Percentiles rank a stretch among this genome's conserved stretches.
phyloP scores from a whole-genome alignment of 495 filamentous ascomycete species.

The Neurospora cerealis region DNA sequence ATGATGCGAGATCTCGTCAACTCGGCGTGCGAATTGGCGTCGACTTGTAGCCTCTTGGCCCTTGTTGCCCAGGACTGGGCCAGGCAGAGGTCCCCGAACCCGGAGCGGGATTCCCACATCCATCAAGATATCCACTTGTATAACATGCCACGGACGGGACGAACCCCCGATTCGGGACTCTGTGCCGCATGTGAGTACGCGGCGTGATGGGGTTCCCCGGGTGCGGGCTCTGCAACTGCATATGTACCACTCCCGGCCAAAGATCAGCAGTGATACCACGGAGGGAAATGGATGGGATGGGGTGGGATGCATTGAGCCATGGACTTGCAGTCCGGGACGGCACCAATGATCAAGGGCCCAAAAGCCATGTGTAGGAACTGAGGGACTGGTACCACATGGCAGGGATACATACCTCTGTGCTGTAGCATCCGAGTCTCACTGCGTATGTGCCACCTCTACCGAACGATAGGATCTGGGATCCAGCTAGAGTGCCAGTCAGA shows the following conservation, averaged over 20 bases:
- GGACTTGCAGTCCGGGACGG: neutral
- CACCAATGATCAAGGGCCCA: neutral
- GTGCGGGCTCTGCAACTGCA: neutral
- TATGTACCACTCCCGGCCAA: neutral
- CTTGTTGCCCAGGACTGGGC: neutral
- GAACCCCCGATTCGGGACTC: neutral
- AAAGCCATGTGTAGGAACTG: neutral
- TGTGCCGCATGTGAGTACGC: neutral
- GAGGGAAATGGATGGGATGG: neutral
- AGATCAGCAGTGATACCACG: neutral
- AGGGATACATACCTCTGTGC: neutral
- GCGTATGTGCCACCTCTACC: neutral
- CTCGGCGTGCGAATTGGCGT: neutral
- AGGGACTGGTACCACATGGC: neutral
- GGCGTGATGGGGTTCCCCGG: neutral
- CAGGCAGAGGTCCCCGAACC: neutral
- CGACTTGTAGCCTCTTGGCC: neutral
- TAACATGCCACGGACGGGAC: neutral
- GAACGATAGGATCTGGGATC: neutral
- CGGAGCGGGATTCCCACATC: neutral
- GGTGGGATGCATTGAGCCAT: neutral
- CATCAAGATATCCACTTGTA: neutral
- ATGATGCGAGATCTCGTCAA: neutral
- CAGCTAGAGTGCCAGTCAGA: neutral
- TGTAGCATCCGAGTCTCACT: neutral